These are phyloP conservation scores for Tolypocladium cylindrosporum DNA, from an alignment of 2,329 filamentous ascomycete species.

Conservation along the genomic window DNA sequence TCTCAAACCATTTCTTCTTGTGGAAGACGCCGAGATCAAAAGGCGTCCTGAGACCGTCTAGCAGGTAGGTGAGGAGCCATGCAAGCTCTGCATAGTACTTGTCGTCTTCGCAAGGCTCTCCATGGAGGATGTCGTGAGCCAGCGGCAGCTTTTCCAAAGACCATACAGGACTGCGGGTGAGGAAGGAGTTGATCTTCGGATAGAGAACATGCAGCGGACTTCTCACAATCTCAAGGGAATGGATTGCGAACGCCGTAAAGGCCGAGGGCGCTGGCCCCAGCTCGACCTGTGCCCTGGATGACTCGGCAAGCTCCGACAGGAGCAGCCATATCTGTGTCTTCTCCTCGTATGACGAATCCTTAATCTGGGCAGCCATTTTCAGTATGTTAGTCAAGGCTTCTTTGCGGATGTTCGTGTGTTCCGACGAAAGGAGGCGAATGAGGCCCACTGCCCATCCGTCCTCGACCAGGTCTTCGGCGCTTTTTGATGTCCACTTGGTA, in stretches of 20 bases:
- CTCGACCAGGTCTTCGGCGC: constrained; percentile 68
- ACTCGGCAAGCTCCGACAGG: constrained; percentile 71
- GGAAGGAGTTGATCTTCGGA: constrained; percentile 74
- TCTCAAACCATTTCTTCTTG: constrained; percentile 60
- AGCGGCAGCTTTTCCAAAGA: constrained; percentile 62
- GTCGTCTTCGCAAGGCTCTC: constrained; percentile 63
- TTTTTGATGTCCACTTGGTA: constrained; percentile 62
- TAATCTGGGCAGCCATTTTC: constrained; percentile 52
- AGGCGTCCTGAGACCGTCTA: constrained; percentile 53
- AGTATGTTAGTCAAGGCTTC: constrained; percentile 64
- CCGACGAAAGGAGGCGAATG: constrained; percentile 65
- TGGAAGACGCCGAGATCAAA: constrained; percentile 52
- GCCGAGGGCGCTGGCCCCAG: constrained; percentile 57
- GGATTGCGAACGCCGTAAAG: constrained; percentile 64
- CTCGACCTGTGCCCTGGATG: constrained; percentile 46
- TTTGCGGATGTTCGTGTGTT: constrained; percentile 64
- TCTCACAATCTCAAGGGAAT: constrained; percentile 58
- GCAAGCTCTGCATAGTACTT: constrained; percentile 60
- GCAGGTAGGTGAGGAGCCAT: constrained; percentile 64
- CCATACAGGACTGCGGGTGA: constrained; percentile 73
- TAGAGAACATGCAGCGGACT: constrained; percentile 78
- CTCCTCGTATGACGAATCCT: constrained; percentile 63
- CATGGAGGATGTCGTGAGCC: constrained; percentile 50
- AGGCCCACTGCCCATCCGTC: constrained; percentile 63
- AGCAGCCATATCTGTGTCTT: constrained; percentile 72